Evolutionary conservation across 768 basidiomycete species (phyloP), one percentile per base, ranked within the genome.

Genomic region (Auricularia cornea): DNA sequence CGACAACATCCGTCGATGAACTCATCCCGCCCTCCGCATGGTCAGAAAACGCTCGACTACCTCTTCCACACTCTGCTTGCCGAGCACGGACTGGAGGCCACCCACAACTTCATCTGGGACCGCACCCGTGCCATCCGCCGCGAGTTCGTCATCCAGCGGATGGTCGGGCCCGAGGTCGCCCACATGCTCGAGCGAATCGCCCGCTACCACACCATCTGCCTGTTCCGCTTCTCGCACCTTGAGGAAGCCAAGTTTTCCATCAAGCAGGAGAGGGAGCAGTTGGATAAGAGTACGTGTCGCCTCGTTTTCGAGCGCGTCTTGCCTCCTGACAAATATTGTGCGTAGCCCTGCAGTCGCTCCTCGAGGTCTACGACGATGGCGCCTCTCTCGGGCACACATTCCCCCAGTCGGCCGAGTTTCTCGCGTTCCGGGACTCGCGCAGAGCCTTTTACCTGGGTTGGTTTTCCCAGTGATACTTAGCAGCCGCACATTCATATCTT

Each of bases 141-240:
- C 68, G 96, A 99, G 72, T 96, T 98, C 66, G 93, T 92, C 0
- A 89, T 97, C 81, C 96, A 98, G 72, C 90, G 89, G 65, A 83
- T 87, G 64, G 87, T 85, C 38, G 90, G 89, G 6, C 75, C 81
- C 1, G 66, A 87, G 54, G 92, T 94, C 2, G 93, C 96, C 59
- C 89, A 91, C 67, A 94, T 90, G 69, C 89, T 96, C 68, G 95
- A 94, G 70, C 86, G 96, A 61, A 96, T 95, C 71, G 95, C 90
- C 48, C 84, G 96, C 40, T 98, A 91, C 69, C 96, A 98, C 72
- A 91, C 98, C 61, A 78, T 98, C 1, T 88, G 88, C 0, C 73
- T 96, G 29, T 91, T 94, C 65, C 56, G 73, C 77, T 10, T 67
- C 35, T 67, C 65, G 41, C 65, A 65, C 18, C 48, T 33, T 38